Evolutionary conservation across 345 rosid genomes (phyloP).

Genomic region (Eucalyptus albens): DNA sequence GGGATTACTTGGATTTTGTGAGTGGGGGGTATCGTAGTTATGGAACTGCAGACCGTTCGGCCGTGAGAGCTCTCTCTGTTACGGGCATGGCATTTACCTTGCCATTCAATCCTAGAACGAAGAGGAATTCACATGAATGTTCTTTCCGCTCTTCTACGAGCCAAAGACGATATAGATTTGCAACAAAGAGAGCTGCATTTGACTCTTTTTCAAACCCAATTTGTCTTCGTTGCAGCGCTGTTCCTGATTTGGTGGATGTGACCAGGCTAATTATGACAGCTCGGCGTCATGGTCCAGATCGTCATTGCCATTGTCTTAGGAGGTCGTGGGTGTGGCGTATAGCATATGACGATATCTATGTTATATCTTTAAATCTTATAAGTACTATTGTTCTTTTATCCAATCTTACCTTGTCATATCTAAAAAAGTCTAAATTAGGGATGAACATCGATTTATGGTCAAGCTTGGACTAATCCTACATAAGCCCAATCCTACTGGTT

Average conservation of each 20-base stretch:
- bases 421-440: no score
- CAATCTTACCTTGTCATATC: background rate
- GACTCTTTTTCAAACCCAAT: background rate
- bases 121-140: background rate
- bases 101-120: background rate
- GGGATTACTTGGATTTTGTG: background rate
- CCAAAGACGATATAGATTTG: background rate
- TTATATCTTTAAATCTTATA: background rate
- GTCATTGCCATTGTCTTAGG: background rate
- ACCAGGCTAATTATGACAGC: background rate
- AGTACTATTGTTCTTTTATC: background rate
- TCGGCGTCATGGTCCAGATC: background rate
- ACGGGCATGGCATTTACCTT: background rate
- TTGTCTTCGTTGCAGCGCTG: background rate
- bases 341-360: background rate
- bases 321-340: background rate
- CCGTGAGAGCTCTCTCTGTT: background rate
- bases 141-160: background rate
- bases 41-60: background rate
- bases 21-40: background rate
- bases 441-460: no score
- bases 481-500: accelerated
- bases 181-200: background rate
- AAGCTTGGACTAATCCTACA: no score
- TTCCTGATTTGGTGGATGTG: background rate